Evolutionary conservation across 805 yeast species (phyloP).

Genomic region (Sugiyamaella americana): DNA sequence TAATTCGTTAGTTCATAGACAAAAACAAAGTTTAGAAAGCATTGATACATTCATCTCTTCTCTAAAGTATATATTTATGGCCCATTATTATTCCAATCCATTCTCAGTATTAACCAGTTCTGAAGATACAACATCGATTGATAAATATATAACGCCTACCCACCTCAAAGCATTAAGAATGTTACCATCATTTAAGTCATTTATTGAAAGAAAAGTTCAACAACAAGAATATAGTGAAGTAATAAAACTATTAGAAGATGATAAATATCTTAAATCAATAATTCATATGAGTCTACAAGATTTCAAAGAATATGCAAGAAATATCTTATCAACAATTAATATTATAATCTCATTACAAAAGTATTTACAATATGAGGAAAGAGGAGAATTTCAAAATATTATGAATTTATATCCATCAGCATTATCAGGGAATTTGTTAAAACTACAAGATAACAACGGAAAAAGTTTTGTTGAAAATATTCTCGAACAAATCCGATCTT

Average conservation of each 20-base stretch:
- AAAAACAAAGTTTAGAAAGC: slow-evolving; percentile 21
- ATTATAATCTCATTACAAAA: slow-evolving; percentile 1
- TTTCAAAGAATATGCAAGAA: slow-evolving; percentile 14
- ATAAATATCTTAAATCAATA: slow-evolving; percentile 16
- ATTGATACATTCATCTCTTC: slow-evolving; percentile 23
- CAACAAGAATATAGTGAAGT: slow-evolving; percentile 12
- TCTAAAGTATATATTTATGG: slow-evolving; percentile 30
- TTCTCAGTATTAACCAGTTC: slow-evolving; percentile 21
- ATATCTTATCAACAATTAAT: slow-evolving; percentile 4
- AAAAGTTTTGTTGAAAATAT: background rate
- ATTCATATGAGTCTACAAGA: slow-evolving; percentile 18
- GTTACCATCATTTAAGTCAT: slow-evolving; percentile 33
- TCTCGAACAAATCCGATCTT: background rate
- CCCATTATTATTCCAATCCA: slow-evolving; percentile 35
- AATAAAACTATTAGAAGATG: slow-evolving; percentile 19
- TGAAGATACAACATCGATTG: slow-evolving; percentile 1
- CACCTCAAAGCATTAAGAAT: slow-evolving; percentile 29
- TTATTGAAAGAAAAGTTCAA: slow-evolving; percentile 20
- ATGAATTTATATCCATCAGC: background rate
- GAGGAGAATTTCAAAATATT: background rate
- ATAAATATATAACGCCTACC: slow-evolving; percentile 7
- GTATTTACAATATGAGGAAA: background rate
- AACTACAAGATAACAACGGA: background rate
- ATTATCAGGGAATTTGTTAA: background rate
- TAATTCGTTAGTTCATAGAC: slow-evolving; percentile 18